Percentiles rank a stretch among this genome's conserved stretches.
Evolutionary conservation across 768 basidiomycete genomes (phyloP).

Genomic region (Trametes gibbosa): DNA sequence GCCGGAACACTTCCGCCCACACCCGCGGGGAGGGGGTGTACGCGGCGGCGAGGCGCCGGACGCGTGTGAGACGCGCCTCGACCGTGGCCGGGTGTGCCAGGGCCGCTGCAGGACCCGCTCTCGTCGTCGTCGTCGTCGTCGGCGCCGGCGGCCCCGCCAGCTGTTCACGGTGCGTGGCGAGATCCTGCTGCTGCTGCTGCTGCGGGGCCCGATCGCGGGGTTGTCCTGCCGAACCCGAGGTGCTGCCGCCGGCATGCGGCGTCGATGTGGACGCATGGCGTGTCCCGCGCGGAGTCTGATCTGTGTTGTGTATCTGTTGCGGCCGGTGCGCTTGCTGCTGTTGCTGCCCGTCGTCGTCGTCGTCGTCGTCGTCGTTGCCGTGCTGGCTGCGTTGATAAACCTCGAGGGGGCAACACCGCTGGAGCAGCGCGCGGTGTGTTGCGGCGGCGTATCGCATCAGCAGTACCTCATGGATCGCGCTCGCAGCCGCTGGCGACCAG

Average conservation of each 20-base stretch:
- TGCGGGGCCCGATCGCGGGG: not conserved
- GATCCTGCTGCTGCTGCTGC: not conserved
- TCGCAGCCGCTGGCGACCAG: constrained; percentile 34
- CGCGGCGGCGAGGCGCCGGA: constrained; percentile 40
- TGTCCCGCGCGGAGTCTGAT: constrained; percentile 25
- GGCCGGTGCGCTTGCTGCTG: too few species aligned
- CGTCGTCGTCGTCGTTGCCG: too few species aligned
- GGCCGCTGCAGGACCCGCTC: not conserved
- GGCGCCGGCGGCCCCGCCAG: too few species aligned
- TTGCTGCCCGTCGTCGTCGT: too few species aligned
- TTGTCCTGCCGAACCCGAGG: too few species aligned
- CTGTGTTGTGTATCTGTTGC: too few species aligned
- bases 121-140: too few species aligned
- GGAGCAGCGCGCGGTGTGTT: constrained; percentile 15
- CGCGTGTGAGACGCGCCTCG: constrained; percentile 22
- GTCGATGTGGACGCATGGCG: not conserved
- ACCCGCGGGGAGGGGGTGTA: constrained; percentile 44
- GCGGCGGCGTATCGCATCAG: constrained; percentile 43
- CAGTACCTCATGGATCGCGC: constrained; percentile 44
- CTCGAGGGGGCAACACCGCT: too few species aligned
- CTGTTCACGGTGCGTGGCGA: not conserved
- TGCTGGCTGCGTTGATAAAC: too few species aligned
- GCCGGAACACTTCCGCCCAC: constrained; percentile 43
- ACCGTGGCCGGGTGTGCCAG: not conserved
- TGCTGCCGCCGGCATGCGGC: too few species aligned